phyloP scores from a whole-genome alignment of 2,329 filamentous ascomycete species.

The Fusarium piperis region DNA sequence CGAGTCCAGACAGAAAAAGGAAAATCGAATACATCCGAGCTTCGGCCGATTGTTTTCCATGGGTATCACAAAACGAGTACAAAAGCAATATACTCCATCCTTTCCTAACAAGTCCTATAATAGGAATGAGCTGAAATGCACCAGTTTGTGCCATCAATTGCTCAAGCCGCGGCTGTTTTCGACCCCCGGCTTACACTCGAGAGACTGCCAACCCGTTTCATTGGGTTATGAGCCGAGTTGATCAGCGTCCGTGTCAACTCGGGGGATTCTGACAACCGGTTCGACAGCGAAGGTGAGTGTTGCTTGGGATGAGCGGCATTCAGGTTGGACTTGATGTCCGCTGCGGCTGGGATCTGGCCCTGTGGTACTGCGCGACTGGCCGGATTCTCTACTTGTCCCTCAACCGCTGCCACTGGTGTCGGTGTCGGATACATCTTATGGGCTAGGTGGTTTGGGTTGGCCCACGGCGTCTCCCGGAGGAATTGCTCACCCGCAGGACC shows the following conservation, averaged over 20 bases:
- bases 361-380: constrained; percentile 37
- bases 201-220: constrained; percentile 48
- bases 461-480: constrained; percentile 90
- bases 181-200: constrained; percentile 46
- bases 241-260: constrained; percentile 53
- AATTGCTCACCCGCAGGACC: constrained; percentile 85
- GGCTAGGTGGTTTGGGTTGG: constrained; percentile 84
- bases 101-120: constrained; percentile 25
- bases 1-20: constrained; percentile 34
- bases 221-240: constrained; percentile 45
- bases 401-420: constrained; percentile 35
- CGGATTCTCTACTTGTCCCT: constrained; percentile 15
- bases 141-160: constrained; percentile 5
- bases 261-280: constrained; percentile 53
- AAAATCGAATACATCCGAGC: constrained; percentile 34
- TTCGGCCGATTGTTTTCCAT: constrained; percentile 41
- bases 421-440: constrained; percentile 61
- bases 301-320: constrained; percentile 38
- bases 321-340: constrained; percentile 38
- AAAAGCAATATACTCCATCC: constrained; percentile 40
- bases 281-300: constrained; percentile 42
- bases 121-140: constrained; percentile 21
- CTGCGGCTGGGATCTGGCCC: constrained; percentile 16
- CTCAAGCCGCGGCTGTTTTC: constrained; percentile 49
- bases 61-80: constrained; percentile 53